These are phyloP conservation scores for Aureobasidium leucospermi DNA, from an alignment of 2,329 filamentous ascomycete species.

Conservation along the genomic window DNA sequence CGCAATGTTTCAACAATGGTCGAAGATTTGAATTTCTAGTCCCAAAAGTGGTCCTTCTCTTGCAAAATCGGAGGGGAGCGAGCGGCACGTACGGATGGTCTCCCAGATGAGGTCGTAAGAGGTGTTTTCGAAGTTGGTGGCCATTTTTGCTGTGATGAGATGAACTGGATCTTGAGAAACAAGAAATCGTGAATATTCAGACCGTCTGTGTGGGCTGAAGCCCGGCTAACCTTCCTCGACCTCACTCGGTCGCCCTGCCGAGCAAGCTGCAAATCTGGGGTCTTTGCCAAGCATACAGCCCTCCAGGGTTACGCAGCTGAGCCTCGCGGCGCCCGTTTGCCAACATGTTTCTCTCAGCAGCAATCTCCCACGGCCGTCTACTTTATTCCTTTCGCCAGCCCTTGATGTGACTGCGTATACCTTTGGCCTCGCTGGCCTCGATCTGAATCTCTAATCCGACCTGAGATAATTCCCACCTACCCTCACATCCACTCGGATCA, in stretches of 20 bases:
- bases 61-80: not conserved
- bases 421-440: not conserved
- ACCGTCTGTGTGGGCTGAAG: slow-evolving; percentile 9
- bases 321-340: not conserved
- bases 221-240: slow-evolving; percentile 11
- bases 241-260: not conserved
- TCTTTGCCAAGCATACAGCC: not conserved
- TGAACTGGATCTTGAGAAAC: not conserved
- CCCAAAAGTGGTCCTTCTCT: not conserved
- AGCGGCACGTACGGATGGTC: slow-evolving; percentile 70
- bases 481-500: not conserved
- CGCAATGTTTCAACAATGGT: not conserved
- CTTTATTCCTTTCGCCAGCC: not conserved
- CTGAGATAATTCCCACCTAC: not conserved
- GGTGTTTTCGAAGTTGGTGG: slow-evolving; percentile 55
- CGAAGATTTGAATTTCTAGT: not conserved
- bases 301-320: not conserved
- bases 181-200: slow-evolving; percentile 3
- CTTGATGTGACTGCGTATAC: slow-evolving; percentile 4
- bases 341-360: not conserved
- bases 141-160: slow-evolving; percentile 49
- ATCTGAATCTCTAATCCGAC: not conserved
- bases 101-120: slow-evolving; percentile 92
- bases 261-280: not conserved
- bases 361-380: slow-evolving; percentile 2